Base-by-base conservation (phyloP, 2,329 filamentous ascomycete genomes). In the Stromatinia cepivora region DNA sequence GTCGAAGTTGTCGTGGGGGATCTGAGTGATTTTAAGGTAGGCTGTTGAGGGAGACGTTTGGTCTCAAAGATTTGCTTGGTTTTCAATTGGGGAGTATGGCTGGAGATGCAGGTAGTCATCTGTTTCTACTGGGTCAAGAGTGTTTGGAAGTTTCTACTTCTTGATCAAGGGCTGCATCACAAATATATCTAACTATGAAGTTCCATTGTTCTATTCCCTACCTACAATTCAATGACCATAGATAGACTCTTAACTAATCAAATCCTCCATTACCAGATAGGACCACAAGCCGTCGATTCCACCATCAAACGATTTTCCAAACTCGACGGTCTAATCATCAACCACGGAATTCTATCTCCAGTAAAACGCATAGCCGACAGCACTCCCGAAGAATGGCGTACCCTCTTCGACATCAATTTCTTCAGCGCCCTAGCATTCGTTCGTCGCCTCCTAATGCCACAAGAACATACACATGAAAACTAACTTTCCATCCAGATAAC, bases 321-420 rank as follows among this genome's bases (percentile, higher is more conserved):
- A 62, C 81, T 99, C 6, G 93, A 99, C 77, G 91, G 89, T 1
- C 79, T 99, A 57, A 87, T 99, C 17, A 82, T 98, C 71, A 98
- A 98, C 79, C 95, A 99, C 78, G 94, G 93, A 28, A 84, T 88
- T 0, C 81, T 99, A 57, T 86, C 88, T n/a, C 91, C 93, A 1
- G 89, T 96, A 54, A 87, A 87, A 64, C 87, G 86, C 70, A 82
- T 98, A 57, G 87, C 82, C 4, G 86, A 94, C 68, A 84, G 85
- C 22, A 86, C 87, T n/a, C 77, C 88, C 0, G 88, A 91, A 50
- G 89, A 91, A 71, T 97, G 94, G 92, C 90, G 88, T 76, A 80
- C 82, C 2, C 83, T 86, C 11, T 97, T 93, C 79, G 90, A 97
- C 74, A 83, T 93, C 71, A 98, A 98, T 78, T 88, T 98, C 75